Percentiles rank a stretch among this genome's conserved stretches.
These are phyloP conservation scores for Hygrocybe punicea DNA, from an alignment of 768 basidiomycete genomes.

Conservation along the genomic window DNA sequence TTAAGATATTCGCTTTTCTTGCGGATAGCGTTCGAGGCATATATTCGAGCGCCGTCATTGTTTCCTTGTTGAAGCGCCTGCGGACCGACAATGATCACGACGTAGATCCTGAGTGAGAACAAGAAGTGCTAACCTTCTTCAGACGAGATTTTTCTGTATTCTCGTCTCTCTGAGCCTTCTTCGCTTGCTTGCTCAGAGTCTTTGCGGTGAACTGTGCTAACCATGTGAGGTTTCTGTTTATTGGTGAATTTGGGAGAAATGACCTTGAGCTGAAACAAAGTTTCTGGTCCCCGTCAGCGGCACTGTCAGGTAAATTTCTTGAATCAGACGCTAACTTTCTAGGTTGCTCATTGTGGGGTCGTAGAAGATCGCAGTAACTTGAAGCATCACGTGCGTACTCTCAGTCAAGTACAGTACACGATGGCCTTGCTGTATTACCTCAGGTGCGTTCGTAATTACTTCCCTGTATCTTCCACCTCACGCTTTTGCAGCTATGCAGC, in stretches of 20 bases:
- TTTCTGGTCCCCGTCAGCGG: constrained; percentile 59
- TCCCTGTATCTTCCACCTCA: background rate
- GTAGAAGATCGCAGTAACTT: too few relatives aligned
- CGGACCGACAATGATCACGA: constrained; percentile 5
- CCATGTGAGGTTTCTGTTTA: constrained; percentile 13
- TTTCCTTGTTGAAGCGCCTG: constrained; percentile 97
- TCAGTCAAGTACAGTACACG: too few relatives aligned
- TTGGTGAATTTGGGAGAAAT: background rate
- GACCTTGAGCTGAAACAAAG: constrained; percentile 98
- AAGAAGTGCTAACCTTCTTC: constrained; percentile 69
- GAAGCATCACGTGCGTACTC: too few relatives aligned
- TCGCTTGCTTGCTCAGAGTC: constrained; percentile 88
- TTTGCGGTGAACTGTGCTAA: constrained; percentile 89
- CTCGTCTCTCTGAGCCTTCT: constrained; percentile 98
- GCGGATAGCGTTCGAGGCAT: constrained; percentile 95
- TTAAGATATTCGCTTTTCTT: constrained; percentile 97
- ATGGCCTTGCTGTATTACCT: constrained; percentile 57
- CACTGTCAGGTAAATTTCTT: background rate
- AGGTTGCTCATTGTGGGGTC: constrained; percentile 68
- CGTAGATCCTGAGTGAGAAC: background rate
- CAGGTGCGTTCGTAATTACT: constrained; percentile 42
- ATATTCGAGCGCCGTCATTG: constrained; percentile 94
- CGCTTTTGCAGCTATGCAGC: constrained; percentile 63
- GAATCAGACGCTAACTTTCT: constrained; percentile 64
- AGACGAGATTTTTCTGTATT: constrained; percentile 79